Evolutionary conservation across 345 rosid genomes (phyloP), one percentile per base, ranked within the genome.

Genomic region (Acer yangbiense): DNA sequence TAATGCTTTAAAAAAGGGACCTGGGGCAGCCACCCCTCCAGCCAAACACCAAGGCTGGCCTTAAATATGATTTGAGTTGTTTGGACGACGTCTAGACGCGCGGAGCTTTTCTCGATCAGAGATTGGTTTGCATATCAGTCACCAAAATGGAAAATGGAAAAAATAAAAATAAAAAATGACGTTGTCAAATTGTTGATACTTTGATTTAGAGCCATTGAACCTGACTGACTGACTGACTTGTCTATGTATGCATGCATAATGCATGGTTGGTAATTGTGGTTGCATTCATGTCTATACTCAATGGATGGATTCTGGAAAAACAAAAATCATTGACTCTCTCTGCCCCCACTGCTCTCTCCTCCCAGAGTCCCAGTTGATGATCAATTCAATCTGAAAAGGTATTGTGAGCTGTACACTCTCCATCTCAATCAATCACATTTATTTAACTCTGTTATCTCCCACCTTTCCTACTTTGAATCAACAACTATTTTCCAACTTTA

Each of bases 331-430:
- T 54, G 7, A n/a, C 48, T 20, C 62, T 0, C 69, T 7, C 8
- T 20, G 50, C 63, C 77, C 77, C 77, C 70, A 74, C 77, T 50
- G 39, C 9, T 69, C 72, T 69, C 72, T 35, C 39, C 39, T 35
- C 39, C 2, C n/a, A n/a, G n/a, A n/a, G n/a, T n/a, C n/a, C n/a
- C 55, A 23, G 14, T 4, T 18, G 20, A 9, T 35, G 1, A 35
- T 35, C 39, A 35, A 20, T 23, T 43, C 55, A 60, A 41, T 41
- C 14, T 58, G 52, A 57, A 25, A 72, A 35, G 20, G 20, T 21
- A 7, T 4, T 17, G 13, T 11, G 46, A 7, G 10, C 16, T 29
- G 32, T 29, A 29, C n/a, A 35, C 18, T 7, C n/a, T 1, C n/a
- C 21, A 6, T n/a, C 35, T 13, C 25, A 20, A 43, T 43, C 39